Base-by-base conservation (phyloP, 2,329 filamentous ascomycete genomes). In the Colletotrichum truncatum region DNA sequence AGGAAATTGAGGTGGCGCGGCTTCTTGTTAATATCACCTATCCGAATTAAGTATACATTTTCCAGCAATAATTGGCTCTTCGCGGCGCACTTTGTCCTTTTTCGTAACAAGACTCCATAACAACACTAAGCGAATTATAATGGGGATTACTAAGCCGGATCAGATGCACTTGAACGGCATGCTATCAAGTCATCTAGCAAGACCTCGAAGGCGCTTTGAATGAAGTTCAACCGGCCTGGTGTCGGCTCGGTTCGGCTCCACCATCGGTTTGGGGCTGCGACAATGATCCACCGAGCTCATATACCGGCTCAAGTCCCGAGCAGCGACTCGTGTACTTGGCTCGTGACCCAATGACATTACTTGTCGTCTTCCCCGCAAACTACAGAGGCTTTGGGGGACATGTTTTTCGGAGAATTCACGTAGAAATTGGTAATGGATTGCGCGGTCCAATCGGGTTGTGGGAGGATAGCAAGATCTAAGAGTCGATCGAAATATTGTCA, bases 171-270 rank as follows among this genome's bases (percentile, higher is more conserved):
- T n/a, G n/a, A n/a, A n/a, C n/a, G n/a, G n/a, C n/a, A n/a, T n/a
- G n/a, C n/a, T n/a, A n/a, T n/a, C n/a, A n/a, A n/a, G n/a, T n/a
- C n/a, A n/a, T n/a, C n/a, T n/a, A n/a, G n/a, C n/a, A n/a, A n/a
- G n/a, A n/a, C n/a, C n/a, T n/a, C n/a, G n/a, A n/a, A n/a, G n/a
- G n/a, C n/a, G n/a, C n/a, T n/a, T n/a, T n/a, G n/a, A n/a, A n/a
- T n/a, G n/a, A n/a, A n/a, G n/a, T n/a, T n/a, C n/a, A n/a, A n/a
- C n/a, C n/a, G n/a, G n/a, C n/a, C n/a, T n/a, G n/a, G 16, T n/a
- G 3, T 51, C 54, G 60, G 54, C 18, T 45, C 41, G 60, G 53
- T 7, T 58, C 60, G 43, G 54, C 26, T 23, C 39, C 52, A 16
- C 38, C n/a, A 21, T 32, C 38, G 38, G 12, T 18, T n/a, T 18